Base-by-base conservation (phyloP, 1,284 basidiomycete species). In the Ceratobasidium theobromae region DNA sequence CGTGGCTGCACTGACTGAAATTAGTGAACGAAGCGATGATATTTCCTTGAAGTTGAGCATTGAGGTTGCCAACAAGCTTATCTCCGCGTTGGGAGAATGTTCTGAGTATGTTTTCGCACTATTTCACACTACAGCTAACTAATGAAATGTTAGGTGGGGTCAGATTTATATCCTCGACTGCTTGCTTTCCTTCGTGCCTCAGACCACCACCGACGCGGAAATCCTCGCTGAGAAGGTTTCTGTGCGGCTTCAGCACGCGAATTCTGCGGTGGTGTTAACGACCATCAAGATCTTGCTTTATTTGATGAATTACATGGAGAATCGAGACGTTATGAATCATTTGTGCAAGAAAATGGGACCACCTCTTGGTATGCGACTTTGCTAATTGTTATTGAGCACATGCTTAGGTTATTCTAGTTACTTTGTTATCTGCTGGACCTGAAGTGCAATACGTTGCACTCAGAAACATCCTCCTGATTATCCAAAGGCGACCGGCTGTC, bases 221-320 rank as follows among this genome's bases (percentile, higher is more conserved):
- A 82, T 92, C 40, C 87, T 99, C 76, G 94, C 92, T 3, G 97
- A 99, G 75, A 87, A 95, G 35, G 91, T 99, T 68, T 87, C 95
- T 21, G 85, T 95, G 45, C 88, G 97, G 71, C 80, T 99, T 18
- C 90, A 94, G 72, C 93, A 96, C 74, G 89, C 92, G 11, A 97
- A 96, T 74, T 94, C 93, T n/a, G 93, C 95, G 1, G 93, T 97
- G 27, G 92, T 96, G 8, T 81, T 97, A 48, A 95, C 94, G 4
- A 89, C 94, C 3, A 93, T 98, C 82, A 99, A 99, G 79, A 88
- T 93, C 51, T 84, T 98, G 30, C 80, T 99, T 18, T 99, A 98
- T 75, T 81, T 99, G 69, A 98, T 99, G 95, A 99, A 99, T 77
- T 99, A 99, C 77, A 98, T 99, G 88, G 91, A 94, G 69, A 90